Conservation (phyloP, 225 moss, liverwort and hornwort species). For the Lunularia cruciata region DNA sequence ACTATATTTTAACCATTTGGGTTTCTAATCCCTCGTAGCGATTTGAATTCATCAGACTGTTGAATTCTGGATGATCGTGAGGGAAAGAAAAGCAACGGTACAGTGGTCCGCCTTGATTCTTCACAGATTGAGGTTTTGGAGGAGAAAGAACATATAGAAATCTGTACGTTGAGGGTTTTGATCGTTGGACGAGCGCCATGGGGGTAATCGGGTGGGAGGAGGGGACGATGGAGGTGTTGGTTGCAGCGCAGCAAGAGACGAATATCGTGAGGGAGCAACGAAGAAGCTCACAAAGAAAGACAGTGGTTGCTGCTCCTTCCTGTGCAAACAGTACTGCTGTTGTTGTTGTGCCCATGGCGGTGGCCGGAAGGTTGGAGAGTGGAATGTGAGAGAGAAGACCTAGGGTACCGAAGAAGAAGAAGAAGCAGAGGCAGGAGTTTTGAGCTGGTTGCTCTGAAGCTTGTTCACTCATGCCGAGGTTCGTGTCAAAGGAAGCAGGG, state of each 20-base stretch:
- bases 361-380: neutral
- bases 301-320: neutral
- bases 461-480: no score
- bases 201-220: neutral
- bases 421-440: neutral
- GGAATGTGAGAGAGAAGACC: neutral
- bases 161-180: neutral
- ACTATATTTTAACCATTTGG: no score
- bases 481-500: neutral
- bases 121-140: neutral
- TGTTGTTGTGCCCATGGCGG: neutral
- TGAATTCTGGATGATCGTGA: neutral
- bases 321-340: no score
- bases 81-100: conserved; percentile 18
- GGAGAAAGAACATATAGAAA: neutral
- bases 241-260: neutral
- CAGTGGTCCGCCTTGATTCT: neutral
- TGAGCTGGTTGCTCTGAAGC: no score
- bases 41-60: neutral
- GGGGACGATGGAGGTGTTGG: neutral
- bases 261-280: neutral
- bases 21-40: no score
- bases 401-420: neutral
- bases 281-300: no score
- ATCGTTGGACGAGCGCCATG: neutral